These are phyloP conservation scores for Apiospora kogelbergensis DNA, from an alignment of 2,329 filamentous ascomycete species.

Conservation along the genomic window DNA sequence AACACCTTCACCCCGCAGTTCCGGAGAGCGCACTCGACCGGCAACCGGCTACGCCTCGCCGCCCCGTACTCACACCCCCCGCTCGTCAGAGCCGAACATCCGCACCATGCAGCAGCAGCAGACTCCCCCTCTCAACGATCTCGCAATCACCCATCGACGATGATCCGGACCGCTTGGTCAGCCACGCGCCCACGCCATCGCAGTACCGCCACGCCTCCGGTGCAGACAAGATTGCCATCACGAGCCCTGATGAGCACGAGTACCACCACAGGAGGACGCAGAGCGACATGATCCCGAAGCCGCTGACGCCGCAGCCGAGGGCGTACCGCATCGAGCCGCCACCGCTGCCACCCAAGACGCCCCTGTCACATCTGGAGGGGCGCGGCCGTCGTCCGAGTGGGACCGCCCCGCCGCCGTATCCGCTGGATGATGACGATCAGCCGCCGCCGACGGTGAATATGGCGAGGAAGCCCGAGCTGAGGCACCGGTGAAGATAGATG, in stretches of 20 bases:
- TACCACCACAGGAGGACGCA: slow-evolving; percentile 39
- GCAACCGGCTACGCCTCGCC: slow-evolving; percentile 31
- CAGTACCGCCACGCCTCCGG: slow-evolving; percentile 60
- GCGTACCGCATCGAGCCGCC: slow-evolving; percentile 59
- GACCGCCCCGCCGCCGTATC: slow-evolving; percentile 66
- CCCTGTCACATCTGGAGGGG: slow-evolving; percentile 55
- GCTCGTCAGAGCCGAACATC: neutral
- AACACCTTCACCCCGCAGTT: slow-evolving; percentile 49
- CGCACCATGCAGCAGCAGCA: neutral
- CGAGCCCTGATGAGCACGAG: slow-evolving; percentile 54
- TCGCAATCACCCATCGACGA: slow-evolving; percentile 24
- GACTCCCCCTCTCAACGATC: slow-evolving; percentile 17
- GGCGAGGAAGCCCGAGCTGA: slow-evolving; percentile 79
- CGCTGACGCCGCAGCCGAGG: slow-evolving; percentile 28
- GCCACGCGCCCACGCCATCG: slow-evolving; percentile 56
- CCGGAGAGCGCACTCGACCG: slow-evolving; percentile 45
- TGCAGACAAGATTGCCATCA: slow-evolving; percentile 68
- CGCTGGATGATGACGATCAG: slow-evolving; percentile 67
- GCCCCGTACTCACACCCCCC: slow-evolving; percentile 30
- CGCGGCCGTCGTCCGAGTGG: slow-evolving; percentile 32
- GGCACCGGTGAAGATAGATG: slow-evolving; percentile 41
- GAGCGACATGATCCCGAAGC: slow-evolving; percentile 23
- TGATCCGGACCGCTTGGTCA: slow-evolving; percentile 53
- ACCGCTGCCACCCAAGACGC: slow-evolving; percentile 76
- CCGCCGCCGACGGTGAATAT: slow-evolving; percentile 84